Conservation (phyloP, 2,329 filamentous ascomycete species). For the Penicillium occitanis region DNA sequence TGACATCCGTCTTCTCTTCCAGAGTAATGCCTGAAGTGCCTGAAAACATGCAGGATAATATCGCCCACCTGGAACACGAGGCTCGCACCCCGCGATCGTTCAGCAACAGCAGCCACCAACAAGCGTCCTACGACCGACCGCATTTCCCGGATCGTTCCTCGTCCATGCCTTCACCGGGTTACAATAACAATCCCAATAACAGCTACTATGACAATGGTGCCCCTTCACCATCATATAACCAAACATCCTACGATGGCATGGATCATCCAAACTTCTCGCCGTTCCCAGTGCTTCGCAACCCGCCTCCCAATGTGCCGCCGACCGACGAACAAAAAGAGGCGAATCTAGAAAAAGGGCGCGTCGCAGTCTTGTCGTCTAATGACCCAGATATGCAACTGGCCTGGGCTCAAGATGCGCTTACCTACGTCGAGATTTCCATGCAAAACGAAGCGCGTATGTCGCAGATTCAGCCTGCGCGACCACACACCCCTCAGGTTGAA, state of each 20-base stretch:
- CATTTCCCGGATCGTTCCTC: constrained; percentile 41
- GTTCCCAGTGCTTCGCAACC: constrained; percentile 78
- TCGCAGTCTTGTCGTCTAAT: constrained; percentile 84
- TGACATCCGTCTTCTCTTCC: constrained; percentile 20
- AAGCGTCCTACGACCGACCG: constrained; percentile 31
- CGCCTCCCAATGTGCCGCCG: constrained; percentile 83
- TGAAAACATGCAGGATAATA: constrained; percentile 92
- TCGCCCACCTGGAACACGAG: constrained; percentile 86
- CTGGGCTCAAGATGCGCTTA: constrained; percentile 90
- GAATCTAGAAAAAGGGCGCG: constrained; percentile 78
- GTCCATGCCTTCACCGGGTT: constrained; percentile 28
- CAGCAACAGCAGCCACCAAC: constrained; percentile 25
- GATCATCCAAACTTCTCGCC: constrained; percentile 80
- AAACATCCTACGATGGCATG: constrained; percentile 48
- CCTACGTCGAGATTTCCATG: constrained; percentile 80
- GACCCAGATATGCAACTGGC: constrained; percentile 95
- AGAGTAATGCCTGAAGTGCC: constrained; percentile 95
- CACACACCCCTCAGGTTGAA: constrained; percentile 80
- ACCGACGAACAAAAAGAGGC: constrained; percentile 93
- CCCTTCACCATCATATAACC: constrained; percentile 47
- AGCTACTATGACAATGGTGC: constrained; percentile 25
- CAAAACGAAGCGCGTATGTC: constrained; percentile 71
- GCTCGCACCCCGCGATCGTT: constrained; percentile 53
- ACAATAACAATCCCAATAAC: constrained; percentile 26
- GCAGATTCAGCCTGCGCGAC: constrained; percentile 59